These are phyloP conservation scores for Chrysosporium keratinophilum DNA, from an alignment of 2,329 filamentous ascomycete species.

Conservation along the genomic window DNA sequence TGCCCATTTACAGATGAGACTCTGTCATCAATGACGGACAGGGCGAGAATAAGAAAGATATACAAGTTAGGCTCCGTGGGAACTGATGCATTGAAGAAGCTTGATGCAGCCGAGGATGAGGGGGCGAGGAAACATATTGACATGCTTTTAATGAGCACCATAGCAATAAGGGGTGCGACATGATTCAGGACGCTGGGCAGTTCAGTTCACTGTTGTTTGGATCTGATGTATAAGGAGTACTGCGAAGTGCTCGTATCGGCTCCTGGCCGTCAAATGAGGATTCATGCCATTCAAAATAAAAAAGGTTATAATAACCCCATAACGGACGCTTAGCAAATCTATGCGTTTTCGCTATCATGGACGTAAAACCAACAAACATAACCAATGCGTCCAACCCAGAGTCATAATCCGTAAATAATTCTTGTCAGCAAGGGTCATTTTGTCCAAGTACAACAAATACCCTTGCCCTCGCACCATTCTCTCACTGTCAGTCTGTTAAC, in stretches of 20 bases:
- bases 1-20: conserved; percentile 53
- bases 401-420: no score
- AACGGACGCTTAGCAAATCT: no score
- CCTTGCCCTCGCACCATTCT: conserved; percentile 80
- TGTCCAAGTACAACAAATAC: conserved; percentile 72
- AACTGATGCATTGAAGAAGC: conserved; percentile 26
- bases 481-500: conserved; percentile 59
- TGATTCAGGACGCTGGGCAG: conserved; percentile 17
- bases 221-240: no score
- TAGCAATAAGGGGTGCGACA: conserved; percentile 60
- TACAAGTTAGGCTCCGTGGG: conserved; percentile 67
- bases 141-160: conserved; percentile 59
- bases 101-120: conserved; percentile 22
- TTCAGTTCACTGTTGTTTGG: neutral
- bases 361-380: no score
- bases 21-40: conserved; percentile 52
- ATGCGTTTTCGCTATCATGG: no score
- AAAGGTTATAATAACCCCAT: no score
- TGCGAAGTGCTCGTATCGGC: no score
- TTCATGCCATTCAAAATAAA: no score
- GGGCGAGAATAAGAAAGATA: conserved; percentile 63
- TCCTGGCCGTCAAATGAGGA: no score
- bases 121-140: conserved; percentile 46
- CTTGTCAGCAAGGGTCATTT: conserved; percentile 26
- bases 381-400: neutral